A percentile compares a stretch with the other conserved stretches of the same genome.
Conservation (phyloP, 495 filamentous ascomycete genomes). For the Mytilinidion resinicola region DNA sequence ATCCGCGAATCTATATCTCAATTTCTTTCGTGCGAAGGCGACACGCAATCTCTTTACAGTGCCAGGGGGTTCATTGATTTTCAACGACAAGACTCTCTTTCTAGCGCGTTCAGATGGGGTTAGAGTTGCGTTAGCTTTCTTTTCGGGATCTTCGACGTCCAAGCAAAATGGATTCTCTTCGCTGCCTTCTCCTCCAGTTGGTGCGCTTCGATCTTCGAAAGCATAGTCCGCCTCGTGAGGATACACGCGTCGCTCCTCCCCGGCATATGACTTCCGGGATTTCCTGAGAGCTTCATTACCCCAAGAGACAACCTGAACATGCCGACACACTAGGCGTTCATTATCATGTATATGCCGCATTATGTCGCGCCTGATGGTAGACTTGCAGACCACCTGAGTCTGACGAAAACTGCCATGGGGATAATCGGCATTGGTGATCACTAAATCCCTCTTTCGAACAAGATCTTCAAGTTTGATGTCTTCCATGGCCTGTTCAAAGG, state of each 20-base stretch:
- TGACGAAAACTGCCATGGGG: conserved; percentile 32
- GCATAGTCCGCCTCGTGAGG: not conserved
- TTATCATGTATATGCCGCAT: conserved; percentile 23
- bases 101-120: not conserved
- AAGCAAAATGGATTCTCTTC: not conserved
- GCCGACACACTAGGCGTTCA: conserved; percentile 24
- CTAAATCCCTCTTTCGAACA: conserved; percentile 37
- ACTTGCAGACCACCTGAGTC: not conserved
- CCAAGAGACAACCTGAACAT: conserved; percentile 19
- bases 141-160: not conserved
- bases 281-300: not conserved
- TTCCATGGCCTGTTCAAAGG: conserved; percentile 41
- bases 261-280: conserved; percentile 13
- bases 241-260: conserved; percentile 6
- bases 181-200: not conserved
- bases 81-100: not conserved
- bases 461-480: conserved; percentile 38
- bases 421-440: conserved; percentile 50
- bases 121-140: not conserved
- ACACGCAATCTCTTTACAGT: not conserved
- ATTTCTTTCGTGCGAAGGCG: not conserved
- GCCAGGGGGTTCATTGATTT: not conserved
- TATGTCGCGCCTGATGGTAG: conserved; percentile 1
- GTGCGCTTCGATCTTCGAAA: too few relatives aligned
- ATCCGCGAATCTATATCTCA: conserved; percentile 59